Evolutionary conservation across 2,329 filamentous ascomycete species (phyloP), one percentile per base, ranked within the genome.

Genomic region (Exophiala aquamarina): DNA sequence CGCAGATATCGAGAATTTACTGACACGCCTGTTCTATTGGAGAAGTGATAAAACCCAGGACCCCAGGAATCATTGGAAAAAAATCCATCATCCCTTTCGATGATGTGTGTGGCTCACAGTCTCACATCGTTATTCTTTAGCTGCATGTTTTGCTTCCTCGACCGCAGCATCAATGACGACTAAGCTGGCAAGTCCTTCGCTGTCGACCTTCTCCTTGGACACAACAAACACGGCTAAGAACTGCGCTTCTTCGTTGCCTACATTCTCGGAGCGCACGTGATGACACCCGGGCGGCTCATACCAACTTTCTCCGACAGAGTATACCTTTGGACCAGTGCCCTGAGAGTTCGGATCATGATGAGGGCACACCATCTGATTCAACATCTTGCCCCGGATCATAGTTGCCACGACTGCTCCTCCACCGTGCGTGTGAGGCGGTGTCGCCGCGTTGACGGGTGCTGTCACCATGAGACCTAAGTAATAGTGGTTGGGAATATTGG

Each of bases 281-380:
- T 51, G 48, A 40, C 48, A 51, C 3, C 48, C 48, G 2, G 48
- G 48, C 11, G 34, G 37, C 44, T 51, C 48, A 32, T 43, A 39
- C 37, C 38, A 51, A 13, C 28, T 31, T 17, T 51, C 44, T 10
- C 48, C 48, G n/a, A 29, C 20, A 8, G 6, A n/a, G 21, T 47
- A 47, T 10, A 51, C 29, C 23, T 41, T 42, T 10, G 41, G 41
- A 8, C 28, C 28, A 13, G 18, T 36, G 29, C 44, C 38, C 11
- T 47, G 40, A n/a, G 11, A 14, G 14, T 43, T 10, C 13, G 26
- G 23, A 7, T 60, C 67, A 5, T 70, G 67, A 0, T 72, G 72
- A 3, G 71, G 67, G 8, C 71, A 56, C 28, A 78, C 77, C 75
- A 78, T 78, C 17, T 73, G 71, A 44, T 73, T 77, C 4, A 71